Base-by-base conservation (phyloP, 2,329 filamentous ascomycete species). In the Colletotrichum sp. region DNA sequence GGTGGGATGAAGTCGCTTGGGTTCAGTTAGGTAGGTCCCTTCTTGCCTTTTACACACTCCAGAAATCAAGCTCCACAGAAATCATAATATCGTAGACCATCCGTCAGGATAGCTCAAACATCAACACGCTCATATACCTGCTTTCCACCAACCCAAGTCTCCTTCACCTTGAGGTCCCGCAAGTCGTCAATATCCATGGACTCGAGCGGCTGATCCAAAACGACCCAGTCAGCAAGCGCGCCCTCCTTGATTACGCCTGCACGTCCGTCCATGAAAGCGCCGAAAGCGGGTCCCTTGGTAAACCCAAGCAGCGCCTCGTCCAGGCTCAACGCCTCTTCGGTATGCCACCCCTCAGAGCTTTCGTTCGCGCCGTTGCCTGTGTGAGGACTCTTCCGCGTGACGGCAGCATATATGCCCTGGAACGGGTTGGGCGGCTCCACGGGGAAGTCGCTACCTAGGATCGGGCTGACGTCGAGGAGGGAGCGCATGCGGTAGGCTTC, bases 361-460 rank as follows among this genome's bases (percentile, higher is more conserved):
- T 87, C 88, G 38, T 87, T 83, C 8, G 86, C 82, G 21, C 89
- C 89, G 3, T 83, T 84, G 1, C 89, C 90, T 0, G 91, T 92
- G 61, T 86, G 86, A 2, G 93, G 93, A 75, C 86, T 92, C 57
- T 88, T 88, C 71, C 93, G 86, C 15, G 92, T 89, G 3, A 93
- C 88, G 4, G 93, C 93, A 5, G 93, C 93, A 79, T 93, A 94
- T 52, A 94, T 91, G 21, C 93, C 93, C 71, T 92, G 89, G 77
- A 94, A 93, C 3, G 93, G 91, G 79, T 91, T 90, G 0, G 92
- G 89, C 4, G 93, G 93, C 81, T 94, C 93, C 9, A 95, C 93
- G 48, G 93, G 93, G 78, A 94, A 94, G 79, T 94, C 93, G 65
- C 92, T 93, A 4, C 93, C 93, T 2, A 95, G 86, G 1, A 94